Evolutionary conservation across 768 basidiomycete species (phyloP), one percentile per base, ranked within the genome.

Genomic region (Panus rudis): DNA sequence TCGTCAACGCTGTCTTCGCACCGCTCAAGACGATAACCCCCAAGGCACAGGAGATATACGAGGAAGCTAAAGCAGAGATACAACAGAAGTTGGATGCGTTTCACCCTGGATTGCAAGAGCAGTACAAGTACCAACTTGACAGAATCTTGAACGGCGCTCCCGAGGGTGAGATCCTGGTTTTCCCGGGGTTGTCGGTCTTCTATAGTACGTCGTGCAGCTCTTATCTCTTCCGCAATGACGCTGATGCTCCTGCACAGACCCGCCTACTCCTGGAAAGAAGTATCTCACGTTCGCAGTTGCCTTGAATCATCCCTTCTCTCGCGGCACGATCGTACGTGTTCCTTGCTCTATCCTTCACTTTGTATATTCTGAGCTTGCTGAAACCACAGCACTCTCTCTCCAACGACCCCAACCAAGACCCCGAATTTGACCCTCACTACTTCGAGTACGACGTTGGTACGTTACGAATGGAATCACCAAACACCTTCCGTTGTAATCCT

Each of bases 391-490:
- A 63, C 41, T 54, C 62, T 6, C 48, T 37, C 0, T 63, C 63
- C 12, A 39, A 42, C 11, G 59, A 68, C 34, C 59, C 63, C 1
- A n/a, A 37, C 7, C 46, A 38, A 4, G 54, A 57, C 12, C 61
- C 63, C 0, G 54, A 52, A 28, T 52, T 61, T n/a, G 61, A 67
- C 39, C 63, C 63, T 5, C 59, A 52, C 22, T 62, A 62, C 45
- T 56, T 63, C 31, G 59, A 63, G 21, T 51, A 63, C 19, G 55
- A 58, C 32, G 57, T 63, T 32, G 61, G 60, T 58, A 17, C n/a
- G 33, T 30, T 30, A n/a, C 10, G 28, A 30, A n/a, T 30, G 28
- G 28, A 30, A 30, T 30, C 28, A 30, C 28, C 10, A 25, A 10
- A 7, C 30, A 24, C 23, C 5, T n/a, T n/a, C n/a, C n/a, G n/a